Conservation (phyloP, 1,284 basidiomycete species). For the Ganoderma multipileum region DNA sequence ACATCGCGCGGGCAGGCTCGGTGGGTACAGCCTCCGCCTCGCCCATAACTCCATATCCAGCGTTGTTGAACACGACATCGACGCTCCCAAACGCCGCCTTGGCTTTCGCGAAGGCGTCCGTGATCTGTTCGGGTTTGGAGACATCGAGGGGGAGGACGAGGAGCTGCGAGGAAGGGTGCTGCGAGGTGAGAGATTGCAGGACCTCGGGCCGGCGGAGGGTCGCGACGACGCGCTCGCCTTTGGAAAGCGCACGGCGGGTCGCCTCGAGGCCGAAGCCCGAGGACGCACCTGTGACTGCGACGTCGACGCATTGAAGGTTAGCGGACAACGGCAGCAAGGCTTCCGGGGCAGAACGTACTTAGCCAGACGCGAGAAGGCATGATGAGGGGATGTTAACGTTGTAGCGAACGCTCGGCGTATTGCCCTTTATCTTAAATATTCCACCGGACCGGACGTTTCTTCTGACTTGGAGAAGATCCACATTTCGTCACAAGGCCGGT, state of each 20-base stretch:
- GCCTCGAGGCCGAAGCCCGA: constrained; percentile 41
- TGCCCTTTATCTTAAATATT: not conserved
- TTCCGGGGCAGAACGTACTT: constrained; percentile 11
- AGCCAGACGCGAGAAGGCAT: constrained; percentile 27
- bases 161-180: constrained; percentile 35
- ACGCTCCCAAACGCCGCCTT: constrained; percentile 46
- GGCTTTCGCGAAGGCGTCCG: constrained; percentile 42
- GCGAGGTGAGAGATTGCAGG: constrained; percentile 31
- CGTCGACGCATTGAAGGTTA: too few relatives aligned
- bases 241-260: constrained; percentile 32
- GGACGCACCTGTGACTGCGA: constrained; percentile 41
- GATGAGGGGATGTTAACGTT: too few relatives aligned
- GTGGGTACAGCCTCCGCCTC: constrained; percentile 42
- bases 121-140: constrained; percentile 38
- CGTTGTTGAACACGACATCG: constrained; percentile 54
- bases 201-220: constrained; percentile 40
- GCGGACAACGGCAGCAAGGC: not conserved
- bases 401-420: not conserved
- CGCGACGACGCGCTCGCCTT: constrained; percentile 42
- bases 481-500: too few relatives aligned
- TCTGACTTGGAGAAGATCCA: too few relatives aligned
- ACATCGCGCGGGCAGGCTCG: constrained; percentile 40
- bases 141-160: constrained; percentile 50
- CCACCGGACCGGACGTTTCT: too few relatives aligned
- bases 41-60: constrained; percentile 34